These are phyloP conservation scores for Suillus occidentalis DNA, from an alignment of 768 basidiomycete genomes.

Conservation along the genomic window DNA sequence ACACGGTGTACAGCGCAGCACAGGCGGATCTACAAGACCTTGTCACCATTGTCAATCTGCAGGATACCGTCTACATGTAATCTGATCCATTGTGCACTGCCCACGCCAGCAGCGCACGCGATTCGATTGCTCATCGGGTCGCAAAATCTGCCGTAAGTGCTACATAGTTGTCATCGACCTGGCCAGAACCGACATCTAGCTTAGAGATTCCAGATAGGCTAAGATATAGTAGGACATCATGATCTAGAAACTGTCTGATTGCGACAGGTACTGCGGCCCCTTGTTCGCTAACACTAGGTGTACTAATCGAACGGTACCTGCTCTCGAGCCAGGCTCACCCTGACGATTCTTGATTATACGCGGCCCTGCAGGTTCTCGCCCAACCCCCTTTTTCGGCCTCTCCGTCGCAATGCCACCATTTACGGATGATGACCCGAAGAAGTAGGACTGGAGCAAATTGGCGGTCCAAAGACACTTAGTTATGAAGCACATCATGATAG, in stretches of 20 bases:
- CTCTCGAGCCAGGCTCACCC: no score
- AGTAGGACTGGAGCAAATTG: not conserved
- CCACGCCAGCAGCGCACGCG: constrained; percentile 7
- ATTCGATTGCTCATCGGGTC: constrained; percentile 13
- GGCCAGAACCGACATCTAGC: not conserved
- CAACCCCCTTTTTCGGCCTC: no score
- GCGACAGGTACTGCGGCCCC: no score
- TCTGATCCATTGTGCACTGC: not conserved
- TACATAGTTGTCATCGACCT: not conserved
- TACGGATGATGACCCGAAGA: no score
- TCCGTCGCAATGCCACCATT: no score
- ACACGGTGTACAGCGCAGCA: not conserved
- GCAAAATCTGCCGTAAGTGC: not conserved
- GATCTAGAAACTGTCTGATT: not conserved
- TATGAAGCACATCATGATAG: no score
- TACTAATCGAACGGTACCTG: no score
- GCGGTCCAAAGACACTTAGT: not conserved
- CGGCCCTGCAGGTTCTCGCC: no score
- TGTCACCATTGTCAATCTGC: constrained; percentile 16
- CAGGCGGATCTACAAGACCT: constrained; percentile 20
- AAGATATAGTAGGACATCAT: not conserved
- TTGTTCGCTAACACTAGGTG: no score
- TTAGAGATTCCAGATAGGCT: not conserved
- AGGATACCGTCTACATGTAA: constrained; percentile 17
- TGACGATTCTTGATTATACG: no score